Evolutionary conservation across 345 rosid species (phyloP), one percentile per base, ranked within the genome.

Genomic region (Trapa bicornis): DNA sequence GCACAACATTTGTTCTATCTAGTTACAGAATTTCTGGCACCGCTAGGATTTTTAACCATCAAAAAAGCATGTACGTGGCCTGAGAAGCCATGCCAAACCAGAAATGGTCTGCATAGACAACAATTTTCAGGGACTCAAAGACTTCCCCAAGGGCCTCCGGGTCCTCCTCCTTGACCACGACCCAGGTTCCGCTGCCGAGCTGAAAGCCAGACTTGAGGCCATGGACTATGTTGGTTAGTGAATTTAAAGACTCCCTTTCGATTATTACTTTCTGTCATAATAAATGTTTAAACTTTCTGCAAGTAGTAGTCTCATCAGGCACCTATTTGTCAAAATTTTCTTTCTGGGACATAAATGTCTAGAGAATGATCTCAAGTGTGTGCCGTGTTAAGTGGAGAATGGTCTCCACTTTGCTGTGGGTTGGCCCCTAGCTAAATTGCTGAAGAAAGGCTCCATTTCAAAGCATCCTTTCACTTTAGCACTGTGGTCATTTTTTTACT

Each of bases 1-100:
- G 42, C 29, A 4, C 47, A 37, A 35, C n/a, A 35, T 32, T 70
- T 58, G 1, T 16, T 62, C 6, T 68, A 16, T 61, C 13, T 65
- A 74, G 64, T 66, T 73, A 76, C 76, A 80, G 84, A 73, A 69
- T 61, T 78, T 38, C 60, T 65, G 61, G 22, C 65, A 73, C 66
- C 71, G 13, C 67, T 61, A 56, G 50, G 22, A 71, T 47, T 22
- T 53, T 53, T 67, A 15, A 67, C 63, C 75, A 70, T 52, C 68
- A 50, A 66, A 79, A 61, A 77, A 66, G 68, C 68, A 68, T 70
- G 79, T 76, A 35, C 77, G 82, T 68, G 75, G 84, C 84, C 82
- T 89, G 86, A 77, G 86, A 86, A 87, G 86, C 80, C 84, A 91
- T 95, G 99, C 97, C 85, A 85, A 87, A 78, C 86, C 87, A 95